A percentile compares a stretch with the other conserved stretches of the same genome.
phyloP scores from a whole-genome alignment of 257 asterid genomes.

The Nicotiana tabacum region DNA sequence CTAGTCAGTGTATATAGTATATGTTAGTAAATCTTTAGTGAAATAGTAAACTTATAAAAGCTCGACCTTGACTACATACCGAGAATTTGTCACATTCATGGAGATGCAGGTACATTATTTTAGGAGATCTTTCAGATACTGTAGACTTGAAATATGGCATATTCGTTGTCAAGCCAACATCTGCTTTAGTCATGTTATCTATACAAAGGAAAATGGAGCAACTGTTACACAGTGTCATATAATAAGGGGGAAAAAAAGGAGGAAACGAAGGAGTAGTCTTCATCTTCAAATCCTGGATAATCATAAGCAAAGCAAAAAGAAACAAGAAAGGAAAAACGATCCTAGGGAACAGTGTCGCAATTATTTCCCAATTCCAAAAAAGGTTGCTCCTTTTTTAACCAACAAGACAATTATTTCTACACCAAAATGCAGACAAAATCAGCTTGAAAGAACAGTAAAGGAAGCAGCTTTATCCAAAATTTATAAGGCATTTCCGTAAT shows the following conservation, averaged over 20 bases:
- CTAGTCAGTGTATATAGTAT: not conserved
- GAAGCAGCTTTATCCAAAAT: not conserved
- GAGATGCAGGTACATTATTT: conserved; percentile 53
- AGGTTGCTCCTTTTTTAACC: not conserved
- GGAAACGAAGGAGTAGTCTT: not conserved
- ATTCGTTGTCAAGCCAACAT: not conserved
- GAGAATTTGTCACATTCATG: conserved; percentile 66
- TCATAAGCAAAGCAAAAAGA: not conserved
- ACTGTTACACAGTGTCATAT: not conserved
- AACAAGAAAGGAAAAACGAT: conserved; percentile 31
- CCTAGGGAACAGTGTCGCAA: not conserved
- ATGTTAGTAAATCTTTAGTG: not conserved
- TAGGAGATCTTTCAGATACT: conserved; percentile 31
- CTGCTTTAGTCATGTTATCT: conserved; percentile 9
- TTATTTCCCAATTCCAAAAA: not conserved
- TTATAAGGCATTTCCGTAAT: too few relatives aligned
- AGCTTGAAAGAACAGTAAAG: not conserved
- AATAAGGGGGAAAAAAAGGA: not conserved
- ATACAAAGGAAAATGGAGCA: not conserved
- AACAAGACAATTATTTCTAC: not conserved
- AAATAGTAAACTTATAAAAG: not conserved
- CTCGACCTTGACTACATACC: conserved; percentile 27
- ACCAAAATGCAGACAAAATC: not conserved
- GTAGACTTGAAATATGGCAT: conserved; percentile 48
- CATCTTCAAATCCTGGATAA: not conserved